phyloP scores from a whole-genome alignment of 768 basidiomycete species.

The Gautieria morchelliformis region DNA sequence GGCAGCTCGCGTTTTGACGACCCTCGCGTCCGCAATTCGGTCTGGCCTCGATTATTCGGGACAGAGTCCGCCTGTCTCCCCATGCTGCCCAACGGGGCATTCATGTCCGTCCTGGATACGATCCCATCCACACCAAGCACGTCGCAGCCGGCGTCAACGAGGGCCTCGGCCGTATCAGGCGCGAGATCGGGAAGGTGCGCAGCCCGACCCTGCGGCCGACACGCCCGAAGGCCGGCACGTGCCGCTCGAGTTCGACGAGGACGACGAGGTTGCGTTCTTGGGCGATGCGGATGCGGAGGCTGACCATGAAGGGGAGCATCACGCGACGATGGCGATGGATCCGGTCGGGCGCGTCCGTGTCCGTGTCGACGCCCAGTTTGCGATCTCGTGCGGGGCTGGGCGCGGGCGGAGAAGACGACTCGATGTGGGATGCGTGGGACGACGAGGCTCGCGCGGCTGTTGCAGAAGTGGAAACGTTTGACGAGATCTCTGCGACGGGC shows the following conservation, averaged over 20 bases:
- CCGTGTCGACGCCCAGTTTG: constrained; percentile 21
- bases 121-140: constrained; percentile 28
- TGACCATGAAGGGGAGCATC: constrained; percentile 18
- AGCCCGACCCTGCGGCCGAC: constrained; percentile 30
- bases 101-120: constrained; percentile 30
- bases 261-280: constrained; percentile 51
- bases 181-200: constrained; percentile 45
- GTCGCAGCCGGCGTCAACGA: constrained; percentile 46
- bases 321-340: constrained; percentile 9
- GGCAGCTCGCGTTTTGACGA: constrained; percentile 47
- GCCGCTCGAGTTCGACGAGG: constrained; percentile 45
- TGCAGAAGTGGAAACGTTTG: constrained; percentile 44
- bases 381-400: constrained; percentile 24
- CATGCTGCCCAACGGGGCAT: constrained; percentile 68
- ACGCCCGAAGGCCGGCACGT: background rate
- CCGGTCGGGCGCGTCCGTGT: background rate
- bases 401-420: constrained; percentile 21
- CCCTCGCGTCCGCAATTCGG: constrained; percentile 63
- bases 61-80: constrained; percentile 39
- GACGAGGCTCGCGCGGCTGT: constrained; percentile 33
- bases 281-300: constrained; percentile 12
- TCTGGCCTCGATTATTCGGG: constrained; percentile 46
- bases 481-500: constrained; percentile 26
- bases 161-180: constrained; percentile 46
- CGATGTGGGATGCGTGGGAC: constrained; percentile 33